Evolutionary conservation across 257 asterid species (phyloP).

Genomic region (Solanum sejunctum): DNA sequence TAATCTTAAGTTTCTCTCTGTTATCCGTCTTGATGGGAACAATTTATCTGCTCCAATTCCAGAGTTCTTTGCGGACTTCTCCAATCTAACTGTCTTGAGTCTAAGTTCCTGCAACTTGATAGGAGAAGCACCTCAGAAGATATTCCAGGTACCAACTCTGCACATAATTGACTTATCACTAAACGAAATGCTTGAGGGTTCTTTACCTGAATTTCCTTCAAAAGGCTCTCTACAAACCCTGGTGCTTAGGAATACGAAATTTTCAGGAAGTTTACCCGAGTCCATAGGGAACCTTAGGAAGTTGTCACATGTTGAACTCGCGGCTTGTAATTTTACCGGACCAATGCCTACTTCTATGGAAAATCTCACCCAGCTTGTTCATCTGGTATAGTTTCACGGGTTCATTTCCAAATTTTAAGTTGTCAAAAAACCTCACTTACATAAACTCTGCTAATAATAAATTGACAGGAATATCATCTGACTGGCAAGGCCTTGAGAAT

Average conservation of each 20-base stretch:
- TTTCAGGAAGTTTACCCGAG: slow-evolving; percentile 14
- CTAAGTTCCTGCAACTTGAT: slow-evolving; percentile 19
- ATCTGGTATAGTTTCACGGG: too few relatives aligned
- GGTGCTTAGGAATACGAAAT: slow-evolving; percentile 5
- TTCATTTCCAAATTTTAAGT: too few relatives aligned
- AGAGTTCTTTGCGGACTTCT: slow-evolving; percentile 24
- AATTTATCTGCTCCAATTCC: slow-evolving; percentile 27
- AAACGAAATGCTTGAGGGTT: slow-evolving; percentile 34
- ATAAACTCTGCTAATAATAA: too few relatives aligned
- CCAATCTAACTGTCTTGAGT: slow-evolving; percentile 19
- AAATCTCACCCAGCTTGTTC: too few relatives aligned
- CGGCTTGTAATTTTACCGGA: too few relatives aligned
- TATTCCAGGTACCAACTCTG: slow-evolving; percentile 33
- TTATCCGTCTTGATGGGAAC: slow-evolving; percentile 29
- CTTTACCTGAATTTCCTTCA: background rate
- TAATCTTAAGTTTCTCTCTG: slow-evolving; percentile 24
- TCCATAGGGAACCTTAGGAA: too few relatives aligned
- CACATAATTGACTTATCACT: slow-evolving; percentile 21
- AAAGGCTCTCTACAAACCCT: too few relatives aligned
- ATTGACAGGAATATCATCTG: too few relatives aligned
- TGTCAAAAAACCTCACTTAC: too few relatives aligned
- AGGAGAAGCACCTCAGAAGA: slow-evolving; percentile 25
- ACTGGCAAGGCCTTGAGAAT: too few relatives aligned
- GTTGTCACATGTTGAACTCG: too few relatives aligned
- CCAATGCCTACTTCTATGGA: background rate